These are phyloP conservation scores for Ophiostoma fasciatum DNA, from an alignment of 2,329 filamentous ascomycete genomes.

Conservation along the genomic window DNA sequence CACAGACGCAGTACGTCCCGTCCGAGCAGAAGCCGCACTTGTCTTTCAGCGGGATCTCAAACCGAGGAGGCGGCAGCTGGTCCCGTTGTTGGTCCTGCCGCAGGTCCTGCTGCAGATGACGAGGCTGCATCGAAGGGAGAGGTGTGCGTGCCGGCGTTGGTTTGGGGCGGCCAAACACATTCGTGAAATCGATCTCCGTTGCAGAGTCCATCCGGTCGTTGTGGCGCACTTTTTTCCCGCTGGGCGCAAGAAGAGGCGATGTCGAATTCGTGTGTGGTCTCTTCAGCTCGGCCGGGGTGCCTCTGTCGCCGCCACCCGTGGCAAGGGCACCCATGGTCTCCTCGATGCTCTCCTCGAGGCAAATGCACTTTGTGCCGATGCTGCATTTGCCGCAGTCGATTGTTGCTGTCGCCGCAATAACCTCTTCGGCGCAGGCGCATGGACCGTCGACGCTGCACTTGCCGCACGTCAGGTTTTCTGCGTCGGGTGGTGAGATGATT, in stretches of 20 bases:
- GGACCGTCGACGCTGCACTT: constrained; percentile 36
- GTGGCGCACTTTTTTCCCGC: constrained; percentile 42
- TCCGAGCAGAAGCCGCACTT: constrained; percentile 73
- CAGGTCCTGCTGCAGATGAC: too few relatives aligned
- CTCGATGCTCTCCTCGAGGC: constrained; percentile 33
- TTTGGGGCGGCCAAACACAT: constrained; percentile 40
- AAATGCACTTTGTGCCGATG: constrained; percentile 46
- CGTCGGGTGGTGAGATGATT: constrained; percentile 40
- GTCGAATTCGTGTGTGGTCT: constrained; percentile 24
- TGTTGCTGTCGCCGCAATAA: constrained; percentile 34
- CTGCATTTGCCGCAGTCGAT: constrained; percentile 53
- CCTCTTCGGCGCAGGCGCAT: constrained; percentile 46
- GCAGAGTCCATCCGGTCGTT: constrained; percentile 17
- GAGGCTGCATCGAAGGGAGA: constrained; percentile 14
- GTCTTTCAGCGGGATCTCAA: constrained; percentile 39
- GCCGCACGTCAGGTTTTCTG: constrained; percentile 34
- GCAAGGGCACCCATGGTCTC: too few relatives aligned
- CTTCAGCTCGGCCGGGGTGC: constrained; percentile 31
- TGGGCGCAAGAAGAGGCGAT: constrained; percentile 24
- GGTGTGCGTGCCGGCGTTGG: constrained; percentile 11
- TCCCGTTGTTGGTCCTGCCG: background rate
- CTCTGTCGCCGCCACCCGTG: constrained; percentile 12
- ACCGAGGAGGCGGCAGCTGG: constrained; percentile 10
- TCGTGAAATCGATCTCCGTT: constrained; percentile 63
- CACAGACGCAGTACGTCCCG: constrained; percentile 70